Percentiles rank a stretch among this genome's conserved stretches.
Conservation (phyloP, 352 stramenopile genomes). For the Globisporangium okanoganense region DNA sequence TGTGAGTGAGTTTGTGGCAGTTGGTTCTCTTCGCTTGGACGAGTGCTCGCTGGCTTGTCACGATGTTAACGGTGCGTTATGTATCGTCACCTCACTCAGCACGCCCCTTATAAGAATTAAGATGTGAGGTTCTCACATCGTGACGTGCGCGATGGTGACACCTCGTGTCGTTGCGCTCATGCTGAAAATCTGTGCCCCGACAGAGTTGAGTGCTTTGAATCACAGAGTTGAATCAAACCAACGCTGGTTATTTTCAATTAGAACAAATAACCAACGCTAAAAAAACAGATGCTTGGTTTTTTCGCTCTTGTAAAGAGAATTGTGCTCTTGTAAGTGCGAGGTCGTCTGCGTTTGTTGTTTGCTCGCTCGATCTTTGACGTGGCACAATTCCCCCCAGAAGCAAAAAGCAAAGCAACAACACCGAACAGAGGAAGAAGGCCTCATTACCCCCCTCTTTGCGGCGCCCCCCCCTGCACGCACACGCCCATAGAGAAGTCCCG, state of each 20-base stretch:
- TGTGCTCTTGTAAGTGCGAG: slow-evolving; percentile 5
- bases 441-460: neutral
- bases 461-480: neutral
- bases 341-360: neutral
- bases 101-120: too few species aligned
- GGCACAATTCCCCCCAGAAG: slow-evolving; percentile 6
- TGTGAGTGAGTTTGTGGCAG: too few species aligned
- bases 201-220: neutral
- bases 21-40: too few species aligned
- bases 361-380: slow-evolving; percentile 14
- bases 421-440: neutral
- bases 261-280: slow-evolving; percentile 5
- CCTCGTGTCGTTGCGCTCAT: too few species aligned
- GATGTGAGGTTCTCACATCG: too few species aligned
- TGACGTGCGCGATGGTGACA: too few species aligned
- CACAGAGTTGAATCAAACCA: neutral
- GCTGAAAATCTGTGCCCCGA: too few species aligned
- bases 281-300: neutral
- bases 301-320: slow-evolving; percentile 1
- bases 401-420: slow-evolving; percentile 4
- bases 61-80: too few species aligned
- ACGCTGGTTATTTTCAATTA: neutral
- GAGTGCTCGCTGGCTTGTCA: too few species aligned
- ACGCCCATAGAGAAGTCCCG: neutral
- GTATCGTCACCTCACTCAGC: too few species aligned